Evolutionary conservation across 257 asterid genomes (phyloP), one percentile per base, ranked within the genome.

Genomic region (Scutellaria barbata): DNA sequence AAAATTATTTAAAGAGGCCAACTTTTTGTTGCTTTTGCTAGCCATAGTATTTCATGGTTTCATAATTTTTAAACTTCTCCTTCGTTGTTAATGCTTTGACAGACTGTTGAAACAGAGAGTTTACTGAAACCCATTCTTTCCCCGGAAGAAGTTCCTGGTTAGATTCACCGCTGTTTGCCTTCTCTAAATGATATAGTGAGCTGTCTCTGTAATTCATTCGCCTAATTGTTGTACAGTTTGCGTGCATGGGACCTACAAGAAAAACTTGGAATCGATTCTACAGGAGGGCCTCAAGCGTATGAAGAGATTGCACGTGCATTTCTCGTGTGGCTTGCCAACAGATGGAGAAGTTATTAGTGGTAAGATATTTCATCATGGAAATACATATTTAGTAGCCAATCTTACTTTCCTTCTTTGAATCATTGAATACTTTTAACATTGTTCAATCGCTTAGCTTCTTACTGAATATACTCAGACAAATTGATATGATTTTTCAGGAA

Each of bases 161-260:
- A 71, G 73, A 64, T 46, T 64, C 66, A 45, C 43, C 11, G 30
- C 47, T 10, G 39, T 57, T 10, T 43, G 63, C 67, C 39, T 70
- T 63, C 47, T 37, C 11, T 22, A 50, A 37, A 73, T 30, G 50
- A 57, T 63, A 12, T 0, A 20, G 40, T 8, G 62, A 33, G 47
- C 66, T 71, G 20, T 30, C 17, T 43, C 25, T n/a, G 60, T 67
- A 48, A 57, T 55, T 50, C 16, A 1, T 45, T 14, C 42, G 22
- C 43, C 72, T 68, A 80, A 37, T 61, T 64, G 39, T 75, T 10
- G 74, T 51, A 76, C 83, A 94, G 99, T 88, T 67, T 95, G 99
- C 69, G 98, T 89, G 67, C 99, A 95, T 69, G 99, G 98, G 75
- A 92, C 98, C 68, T 95, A 95, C 83, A 87, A 71, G 81, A 87